Evolutionary conservation across 768 basidiomycete genomes (phyloP).

Genomic region (Megacollybia marginata): DNA sequence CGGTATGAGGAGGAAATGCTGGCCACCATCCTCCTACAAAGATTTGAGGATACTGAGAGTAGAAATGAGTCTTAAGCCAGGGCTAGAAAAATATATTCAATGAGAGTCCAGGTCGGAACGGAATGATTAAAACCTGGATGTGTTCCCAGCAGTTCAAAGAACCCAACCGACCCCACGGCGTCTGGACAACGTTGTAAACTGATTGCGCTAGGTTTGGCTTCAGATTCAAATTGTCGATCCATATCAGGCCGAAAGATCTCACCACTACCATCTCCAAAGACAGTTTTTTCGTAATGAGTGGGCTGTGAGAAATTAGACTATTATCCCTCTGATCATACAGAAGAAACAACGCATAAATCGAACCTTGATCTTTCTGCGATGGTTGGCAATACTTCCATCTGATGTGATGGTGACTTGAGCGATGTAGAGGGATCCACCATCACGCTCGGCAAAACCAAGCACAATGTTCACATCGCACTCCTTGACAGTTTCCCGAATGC

Average conservation of each 20-base stretch:
- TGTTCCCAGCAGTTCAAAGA: constrained; percentile 24
- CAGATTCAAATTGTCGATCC: neutral
- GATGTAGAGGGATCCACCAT: constrained; percentile 18
- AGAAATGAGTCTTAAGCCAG: constrained; percentile 22
- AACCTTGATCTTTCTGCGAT: constrained; percentile 24
- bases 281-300: constrained; percentile 23
- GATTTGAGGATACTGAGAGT: constrained; percentile 22
- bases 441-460: constrained; percentile 21
- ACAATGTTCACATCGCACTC: constrained; percentile 19
- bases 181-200: constrained; percentile 22
- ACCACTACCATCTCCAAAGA: constrained; percentile 23
- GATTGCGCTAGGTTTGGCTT: constrained; percentile 16
- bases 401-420: constrained; percentile 20
- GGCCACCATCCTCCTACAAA: constrained; percentile 25
- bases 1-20: constrained; percentile 16
- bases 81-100: constrained; percentile 10
- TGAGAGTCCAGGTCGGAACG: neutral
- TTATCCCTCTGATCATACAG: constrained; percentile 3
- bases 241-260: neutral
- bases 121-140: constrained; percentile 12
- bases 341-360: neutral
- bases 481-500: constrained; percentile 20
- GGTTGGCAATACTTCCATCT: constrained; percentile 19
- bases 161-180: constrained; percentile 18
- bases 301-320: constrained; percentile 12